These are phyloP conservation scores for Exserohilum rostratum DNA, from an alignment of 2,329 filamentous ascomycete species.

Conservation along the genomic window DNA sequence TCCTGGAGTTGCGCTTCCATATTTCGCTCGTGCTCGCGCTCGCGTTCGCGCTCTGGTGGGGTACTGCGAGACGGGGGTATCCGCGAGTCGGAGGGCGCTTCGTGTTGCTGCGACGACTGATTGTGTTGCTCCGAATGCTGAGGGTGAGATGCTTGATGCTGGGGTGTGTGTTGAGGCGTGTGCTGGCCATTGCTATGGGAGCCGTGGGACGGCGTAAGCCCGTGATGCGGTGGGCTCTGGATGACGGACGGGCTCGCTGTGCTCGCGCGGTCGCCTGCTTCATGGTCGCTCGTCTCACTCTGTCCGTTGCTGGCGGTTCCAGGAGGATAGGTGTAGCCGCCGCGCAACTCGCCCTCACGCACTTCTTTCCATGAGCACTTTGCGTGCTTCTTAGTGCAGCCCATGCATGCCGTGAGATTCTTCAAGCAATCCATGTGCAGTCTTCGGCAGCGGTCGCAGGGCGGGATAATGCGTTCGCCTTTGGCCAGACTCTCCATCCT, in stretches of 20 bases:
- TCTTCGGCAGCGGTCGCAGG: constrained; percentile 82
- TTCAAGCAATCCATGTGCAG: constrained; percentile 83
- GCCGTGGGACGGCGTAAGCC: constrained; percentile 27
- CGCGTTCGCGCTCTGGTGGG: constrained; percentile 31
- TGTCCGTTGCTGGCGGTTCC: constrained; percentile 35
- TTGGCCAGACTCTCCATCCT: constrained; percentile 77
- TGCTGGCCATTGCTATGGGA: constrained; percentile 25
- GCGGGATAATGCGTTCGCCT: constrained; percentile 77
- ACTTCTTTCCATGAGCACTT: constrained; percentile 86
- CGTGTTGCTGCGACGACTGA: constrained; percentile 11
- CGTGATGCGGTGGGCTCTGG: constrained; percentile 33
- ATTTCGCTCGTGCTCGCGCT: constrained; percentile 27
- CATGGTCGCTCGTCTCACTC: constrained; percentile 42
- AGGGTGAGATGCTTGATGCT: constrained; percentile 18
- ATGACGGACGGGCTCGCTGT: constrained; percentile 38
- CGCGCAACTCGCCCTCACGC: constrained; percentile 69
- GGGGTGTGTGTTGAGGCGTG: constrained; percentile 19
- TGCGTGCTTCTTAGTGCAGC: constrained; percentile 88
- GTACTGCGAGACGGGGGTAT: constrained; percentile 25
- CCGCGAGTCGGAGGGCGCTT: constrained; percentile 24
- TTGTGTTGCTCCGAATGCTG: constrained; percentile 3
- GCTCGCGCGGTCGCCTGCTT: constrained; percentile 36
- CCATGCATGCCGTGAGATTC: constrained; percentile 83
- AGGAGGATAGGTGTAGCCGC: constrained; percentile 30
- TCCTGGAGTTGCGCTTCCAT: constrained; percentile 43